A percentile compares a stretch with the other conserved stretches of the same genome.
phyloP scores from a whole-genome alignment of 805 yeast species.

The Scheffersomyces coipomensis region DNA sequence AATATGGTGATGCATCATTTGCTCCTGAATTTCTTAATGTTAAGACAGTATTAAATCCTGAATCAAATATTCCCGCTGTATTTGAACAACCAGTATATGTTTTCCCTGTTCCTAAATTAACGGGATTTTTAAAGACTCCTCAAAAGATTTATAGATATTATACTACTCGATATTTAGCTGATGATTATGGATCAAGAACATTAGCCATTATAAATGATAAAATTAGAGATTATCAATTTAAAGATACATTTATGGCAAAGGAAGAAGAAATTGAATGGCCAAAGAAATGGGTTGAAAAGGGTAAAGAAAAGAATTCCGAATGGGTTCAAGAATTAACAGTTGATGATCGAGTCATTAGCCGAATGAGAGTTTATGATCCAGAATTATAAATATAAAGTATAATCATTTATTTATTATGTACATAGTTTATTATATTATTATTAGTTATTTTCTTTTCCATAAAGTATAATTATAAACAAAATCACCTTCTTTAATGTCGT shows the following conservation, averaged over 20 bases:
- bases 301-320: conserved; percentile 73
- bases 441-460: conserved; percentile 39
- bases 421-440: neutral
- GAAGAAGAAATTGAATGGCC: conserved; percentile 91
- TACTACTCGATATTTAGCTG: conserved; percentile 68
- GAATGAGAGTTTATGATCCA: conserved; percentile 48
- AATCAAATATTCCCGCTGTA: conserved; percentile 52
- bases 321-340: conserved; percentile 78
- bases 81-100: conserved; percentile 79
- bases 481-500: conserved; percentile 36
- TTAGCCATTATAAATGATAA: conserved; percentile 52
- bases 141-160: conserved; percentile 75
- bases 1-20: conserved; percentile 51
- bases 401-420: neutral
- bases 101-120: conserved; percentile 69
- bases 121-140: conserved; percentile 80
- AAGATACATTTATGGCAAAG: conserved; percentile 41
- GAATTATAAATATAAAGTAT: neutral
- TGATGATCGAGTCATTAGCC: conserved; percentile 63
- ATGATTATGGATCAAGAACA: conserved; percentile 56
- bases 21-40: conserved; percentile 60
- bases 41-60: conserved; percentile 21
- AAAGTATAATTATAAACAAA: conserved; percentile 59
- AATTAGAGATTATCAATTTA: conserved; percentile 50
- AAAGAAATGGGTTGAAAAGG: conserved; percentile 72